phyloP scores from a whole-genome alignment of 352 stramenopile genomes.

The Globisporangium spinosum region DNA sequence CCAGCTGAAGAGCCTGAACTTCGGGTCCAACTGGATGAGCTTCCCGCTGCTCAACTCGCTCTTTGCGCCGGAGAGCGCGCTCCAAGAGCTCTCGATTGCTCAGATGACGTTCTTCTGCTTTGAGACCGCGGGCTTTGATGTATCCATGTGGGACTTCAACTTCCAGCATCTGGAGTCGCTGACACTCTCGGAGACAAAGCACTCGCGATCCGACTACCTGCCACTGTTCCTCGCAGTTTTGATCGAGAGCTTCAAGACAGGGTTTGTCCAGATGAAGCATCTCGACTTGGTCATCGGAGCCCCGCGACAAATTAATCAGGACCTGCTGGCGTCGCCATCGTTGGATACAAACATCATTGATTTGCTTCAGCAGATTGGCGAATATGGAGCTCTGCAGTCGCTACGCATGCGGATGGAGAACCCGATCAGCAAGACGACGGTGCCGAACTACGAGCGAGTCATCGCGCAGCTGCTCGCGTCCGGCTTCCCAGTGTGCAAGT shows the following conservation, averaged over 20 bases:
- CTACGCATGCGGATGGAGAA: constrained; percentile 24
- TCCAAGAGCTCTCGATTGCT: constrained; percentile 35
- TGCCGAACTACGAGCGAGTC: constrained; percentile 17
- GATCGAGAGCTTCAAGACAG: constrained; percentile 41
- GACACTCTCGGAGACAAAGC: constrained; percentile 30
- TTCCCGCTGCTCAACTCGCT: constrained; percentile 53
- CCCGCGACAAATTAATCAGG: neutral
- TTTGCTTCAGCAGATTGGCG: constrained; percentile 25
- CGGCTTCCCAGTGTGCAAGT: constrained; percentile 44
- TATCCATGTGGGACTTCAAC: constrained; percentile 44
- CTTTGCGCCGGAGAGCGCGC: constrained; percentile 44
- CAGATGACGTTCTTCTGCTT: constrained; percentile 33
- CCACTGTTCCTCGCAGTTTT: constrained; percentile 39
- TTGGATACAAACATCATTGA: constrained; percentile 21
- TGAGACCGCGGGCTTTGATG: constrained; percentile 14
- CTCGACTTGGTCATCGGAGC: constrained; percentile 33
- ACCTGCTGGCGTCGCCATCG: neutral
- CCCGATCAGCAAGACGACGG: constrained; percentile 1
- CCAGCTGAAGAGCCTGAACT: constrained; percentile 44
- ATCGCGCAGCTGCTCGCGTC: constrained; percentile 35
- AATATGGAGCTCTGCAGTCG: constrained; percentile 23
- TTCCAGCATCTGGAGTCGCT: constrained; percentile 39
- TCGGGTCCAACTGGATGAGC: constrained; percentile 53
- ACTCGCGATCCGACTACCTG: constrained; percentile 33
- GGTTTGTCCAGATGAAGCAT: constrained; percentile 46